Percentiles rank a stretch among this genome's conserved stretches.
Conservation (phyloP, 169 alveolate species). For the Miamiensis avidus region DNA sequence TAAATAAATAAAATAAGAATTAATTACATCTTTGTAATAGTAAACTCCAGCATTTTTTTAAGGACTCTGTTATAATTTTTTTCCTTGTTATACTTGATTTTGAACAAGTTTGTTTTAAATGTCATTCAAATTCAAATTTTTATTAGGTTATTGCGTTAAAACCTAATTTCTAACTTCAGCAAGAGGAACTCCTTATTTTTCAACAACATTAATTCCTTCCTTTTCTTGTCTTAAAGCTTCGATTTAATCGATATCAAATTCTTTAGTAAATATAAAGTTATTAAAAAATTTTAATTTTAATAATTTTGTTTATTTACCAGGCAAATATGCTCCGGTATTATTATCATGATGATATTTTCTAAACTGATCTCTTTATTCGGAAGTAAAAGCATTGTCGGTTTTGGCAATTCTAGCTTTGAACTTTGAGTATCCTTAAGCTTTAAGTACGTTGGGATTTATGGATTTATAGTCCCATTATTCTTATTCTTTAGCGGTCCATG, state of each 20-base stretch:
- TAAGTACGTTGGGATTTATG: background rate
- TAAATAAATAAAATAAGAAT: no score
- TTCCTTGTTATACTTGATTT: background rate
- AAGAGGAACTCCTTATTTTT: background rate
- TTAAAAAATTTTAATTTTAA: background rate
- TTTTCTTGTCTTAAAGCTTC: background rate
- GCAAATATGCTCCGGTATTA: constrained; percentile 5
- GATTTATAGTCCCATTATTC: background rate
- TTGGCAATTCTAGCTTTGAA: constrained; percentile 10
- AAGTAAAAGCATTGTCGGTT: background rate
- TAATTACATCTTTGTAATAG: background rate
- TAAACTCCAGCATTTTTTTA: background rate
- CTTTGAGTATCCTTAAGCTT: background rate
- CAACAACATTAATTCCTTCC: no score
- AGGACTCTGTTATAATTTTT: background rate
- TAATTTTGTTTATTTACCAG: constrained; percentile 1
- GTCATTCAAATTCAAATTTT: no score
- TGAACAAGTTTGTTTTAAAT: background rate
- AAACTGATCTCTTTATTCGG: constrained; percentile 22
- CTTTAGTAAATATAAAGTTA: background rate
- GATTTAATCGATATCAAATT: background rate
- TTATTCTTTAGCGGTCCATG: background rate
- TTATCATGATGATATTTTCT: constrained; percentile 10
- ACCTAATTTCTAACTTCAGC: background rate
- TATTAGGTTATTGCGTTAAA: background rate